Base-by-base conservation (phyloP, 2,329 filamentous ascomycete species). In the Aureobasidium lini region DNA sequence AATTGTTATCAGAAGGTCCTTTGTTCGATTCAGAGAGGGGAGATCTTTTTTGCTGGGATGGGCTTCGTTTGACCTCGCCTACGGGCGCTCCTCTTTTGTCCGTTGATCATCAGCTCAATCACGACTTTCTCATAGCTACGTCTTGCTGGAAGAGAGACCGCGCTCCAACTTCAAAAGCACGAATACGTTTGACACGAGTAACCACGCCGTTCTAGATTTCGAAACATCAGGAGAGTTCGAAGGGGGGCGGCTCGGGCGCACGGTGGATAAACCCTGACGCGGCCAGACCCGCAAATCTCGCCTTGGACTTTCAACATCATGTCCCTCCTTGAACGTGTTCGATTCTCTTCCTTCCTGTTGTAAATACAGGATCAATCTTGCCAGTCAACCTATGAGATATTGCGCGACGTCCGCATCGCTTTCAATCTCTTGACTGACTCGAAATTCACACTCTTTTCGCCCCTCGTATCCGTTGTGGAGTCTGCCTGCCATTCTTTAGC, bases 21-120 rank as follows among this genome's bases (percentile, higher is more conserved):
- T 57, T 57, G 52, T 57, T 57, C 52, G 52, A 57, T 40, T 57
- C 52, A 57, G 52, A 57, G 52, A 57, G 52, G 40, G 52, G 52
- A 57, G 52, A 57, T 28, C 7, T n/a, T 34, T 43, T 43, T 54
- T 54, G 4, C 10, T 42, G 23, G 23, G 23, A 23, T 23, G 23
- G 23, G 23, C 23, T 23, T 23, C 23, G 23, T 23, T 23, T 23
- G 23, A 23, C 23, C 23, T 23, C 4, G 23, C 23, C 23, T 23
- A 3, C 23, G 23, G 0, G 23, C 23, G 23, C 23, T 23, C 23
- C 23, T 23, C 23, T 23, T 23, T 23, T 23, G 23, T 23, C 23
- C 23, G 23, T 23, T 23, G 23, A 23, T 23, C 23, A 23, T 23
- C 23, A 23, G 23, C 23, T 23, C 23, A 23, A 23, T 23, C 23